A percentile compares a stretch with the other conserved stretches of the same genome.
These are phyloP conservation scores for Didymella exigua DNA, from an alignment of 2,329 filamentous ascomycete species.

Conservation along the genomic window DNA sequence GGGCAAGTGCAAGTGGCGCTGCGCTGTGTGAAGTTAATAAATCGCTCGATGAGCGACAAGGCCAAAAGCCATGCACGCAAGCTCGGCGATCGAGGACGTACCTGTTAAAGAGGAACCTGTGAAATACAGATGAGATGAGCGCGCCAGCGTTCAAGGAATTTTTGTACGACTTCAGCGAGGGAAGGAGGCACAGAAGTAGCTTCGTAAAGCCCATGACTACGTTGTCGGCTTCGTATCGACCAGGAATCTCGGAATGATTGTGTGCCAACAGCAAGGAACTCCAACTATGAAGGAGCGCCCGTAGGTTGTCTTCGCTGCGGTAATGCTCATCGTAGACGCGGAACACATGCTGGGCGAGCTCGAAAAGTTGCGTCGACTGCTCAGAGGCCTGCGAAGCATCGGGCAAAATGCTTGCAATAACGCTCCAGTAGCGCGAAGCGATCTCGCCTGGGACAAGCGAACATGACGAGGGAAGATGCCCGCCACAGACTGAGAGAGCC, in stretches of 20 bases:
- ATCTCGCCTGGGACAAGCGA: conserved; percentile 38
- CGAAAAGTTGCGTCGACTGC: conserved; percentile 43
- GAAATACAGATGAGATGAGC: conserved; percentile 42
- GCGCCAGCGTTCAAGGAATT: conserved; percentile 40
- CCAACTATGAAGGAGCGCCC: conserved; percentile 39
- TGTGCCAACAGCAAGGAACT: conserved; percentile 42
- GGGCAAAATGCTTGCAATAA: conserved; percentile 41
- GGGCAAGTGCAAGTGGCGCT: background rate
- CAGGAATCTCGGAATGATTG: conserved; percentile 43
- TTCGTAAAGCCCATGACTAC: conserved; percentile 49
- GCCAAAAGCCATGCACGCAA: background rate
- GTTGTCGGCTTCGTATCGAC: conserved; percentile 42
- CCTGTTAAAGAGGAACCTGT: conserved; percentile 44
- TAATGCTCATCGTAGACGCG: conserved; percentile 42
- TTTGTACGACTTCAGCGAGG: conserved; percentile 50
- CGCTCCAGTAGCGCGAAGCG: conserved; percentile 42
- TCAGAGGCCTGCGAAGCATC: conserved; percentile 27
- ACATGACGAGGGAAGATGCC: conserved; percentile 42
- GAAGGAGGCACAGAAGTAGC: conserved; percentile 47
- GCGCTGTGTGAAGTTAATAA: background rate
- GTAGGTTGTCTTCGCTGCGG: conserved; percentile 39
- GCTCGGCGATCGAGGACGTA: conserved; percentile 9
- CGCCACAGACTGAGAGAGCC: conserved; percentile 45
- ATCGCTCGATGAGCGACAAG: background rate
- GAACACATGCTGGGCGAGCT: conserved; percentile 45